Evolutionary conservation across 2,329 filamentous ascomycete genomes (phyloP).

Genomic region (Pezicula carpinea): DNA sequence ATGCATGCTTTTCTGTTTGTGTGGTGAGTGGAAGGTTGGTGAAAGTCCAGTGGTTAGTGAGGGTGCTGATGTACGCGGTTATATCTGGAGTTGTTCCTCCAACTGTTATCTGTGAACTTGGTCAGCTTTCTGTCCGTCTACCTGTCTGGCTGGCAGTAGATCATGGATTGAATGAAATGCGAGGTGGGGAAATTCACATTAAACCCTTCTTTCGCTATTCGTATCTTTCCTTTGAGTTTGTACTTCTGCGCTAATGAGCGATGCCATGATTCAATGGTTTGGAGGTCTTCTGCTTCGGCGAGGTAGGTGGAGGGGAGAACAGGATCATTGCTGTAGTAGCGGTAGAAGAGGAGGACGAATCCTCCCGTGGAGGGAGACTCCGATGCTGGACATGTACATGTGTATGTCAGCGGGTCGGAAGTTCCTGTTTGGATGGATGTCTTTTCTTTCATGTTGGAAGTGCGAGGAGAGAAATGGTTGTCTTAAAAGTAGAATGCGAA

Average conservation of each 20-base stretch:
- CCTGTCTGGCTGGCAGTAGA: background rate
- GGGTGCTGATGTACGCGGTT: slow-evolving; percentile 21
- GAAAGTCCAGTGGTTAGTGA: slow-evolving; percentile 27
- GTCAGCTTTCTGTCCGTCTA: background rate
- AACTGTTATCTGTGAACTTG: slow-evolving; percentile 19
- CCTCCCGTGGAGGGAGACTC: slow-evolving; percentile 13
- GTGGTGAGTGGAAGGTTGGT: slow-evolving; percentile 15
- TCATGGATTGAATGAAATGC: background rate
- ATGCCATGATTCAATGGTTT: slow-evolving; percentile 21
- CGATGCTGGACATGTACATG: slow-evolving; percentile 23
- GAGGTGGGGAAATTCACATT: slow-evolving; percentile 11
- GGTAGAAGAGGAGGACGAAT: slow-evolving; percentile 28
- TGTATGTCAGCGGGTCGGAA: slow-evolving; percentile 27
- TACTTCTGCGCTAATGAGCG: slow-evolving; percentile 10
- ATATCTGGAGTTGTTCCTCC: slow-evolving; percentile 20
- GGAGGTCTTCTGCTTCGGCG: slow-evolving; percentile 5
- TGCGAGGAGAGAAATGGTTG: background rate
- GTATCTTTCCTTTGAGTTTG: slow-evolving; percentile 25
- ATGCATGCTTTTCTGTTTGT: slow-evolving; percentile 10
- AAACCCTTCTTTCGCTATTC: slow-evolving; percentile 27
- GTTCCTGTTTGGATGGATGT: slow-evolving; percentile 7
- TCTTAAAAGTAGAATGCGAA: background rate
- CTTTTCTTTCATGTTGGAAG: slow-evolving; percentile 7
- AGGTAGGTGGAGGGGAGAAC: slow-evolving; percentile 10
- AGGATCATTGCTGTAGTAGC: slow-evolving; percentile 26